Base-by-base conservation (phyloP, 2,329 filamentous ascomycete species). In the Periconia macrospinosa region DNA sequence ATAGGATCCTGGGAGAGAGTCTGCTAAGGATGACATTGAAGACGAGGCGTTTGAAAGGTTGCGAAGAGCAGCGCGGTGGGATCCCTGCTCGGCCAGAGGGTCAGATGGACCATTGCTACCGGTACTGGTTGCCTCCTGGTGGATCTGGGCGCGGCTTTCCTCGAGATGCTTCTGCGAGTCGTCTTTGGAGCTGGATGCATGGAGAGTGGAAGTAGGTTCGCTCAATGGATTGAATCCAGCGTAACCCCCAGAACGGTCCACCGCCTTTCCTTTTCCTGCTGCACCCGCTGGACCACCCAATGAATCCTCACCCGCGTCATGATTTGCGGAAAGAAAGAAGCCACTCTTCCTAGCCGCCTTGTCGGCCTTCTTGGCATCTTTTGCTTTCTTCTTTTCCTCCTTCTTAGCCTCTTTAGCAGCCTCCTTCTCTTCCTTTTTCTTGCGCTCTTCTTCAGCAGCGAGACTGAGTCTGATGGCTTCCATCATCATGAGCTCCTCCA, bases 401-500 rank as follows among this genome's bases (percentile, higher is more conserved):
- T 88, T 91, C 78, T 96, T 97, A 1, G 88, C 87, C 54, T 93
- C 89, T 68, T 96, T 97, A 23, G 82, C 83, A 0, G 83, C 82
- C 54, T 91, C 90, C 69, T 92, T 93, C 47, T 94, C 90, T 46
- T 89, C 87, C 66, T 91, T 94, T 45, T 84, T 88, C 62, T 91
- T 89, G n/a, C 93, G 84, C 41, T 97, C 93, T 66, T 97, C 93
- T 71, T 99, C 94, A 1, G 91, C 88, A 0, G 89, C 92, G n/a
- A 99, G 79, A 45, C 92, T 96, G 30, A 96, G 75, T 40, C 94
- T 83, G 45, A 99, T 95, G 0, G 94, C 94, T 72, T 99, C 94
- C 81, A 94, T 91, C 80, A 97, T 92, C 94, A 99, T 99, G 79
- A 99, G 90, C 46, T 96, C 93, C 71, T 99, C 94, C 0, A 97